Evolutionary conservation across 2,329 filamentous ascomycete genomes (phyloP), one percentile per base, ranked within the genome.

Genomic region (Mariannaea sp.): DNA sequence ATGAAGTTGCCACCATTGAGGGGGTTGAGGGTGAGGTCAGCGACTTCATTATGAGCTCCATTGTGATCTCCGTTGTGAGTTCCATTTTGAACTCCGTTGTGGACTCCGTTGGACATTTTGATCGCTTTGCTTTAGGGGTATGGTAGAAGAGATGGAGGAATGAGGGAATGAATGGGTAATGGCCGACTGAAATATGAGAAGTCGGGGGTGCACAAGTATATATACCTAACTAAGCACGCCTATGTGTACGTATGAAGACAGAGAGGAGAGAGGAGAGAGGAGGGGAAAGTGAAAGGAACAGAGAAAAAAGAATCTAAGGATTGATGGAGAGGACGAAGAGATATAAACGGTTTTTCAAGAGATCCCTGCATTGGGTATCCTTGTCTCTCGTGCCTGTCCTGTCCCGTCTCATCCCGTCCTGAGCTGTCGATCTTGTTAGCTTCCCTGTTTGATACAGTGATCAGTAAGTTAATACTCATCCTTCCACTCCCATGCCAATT

Each of bases 1-100:
- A 65, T 30, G 27, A 65, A 65, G 59, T 65, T 65, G 40, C 63
- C 61, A 35, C 63, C 61, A 29, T 54, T 55, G 24, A 65, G 61
- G 19, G 63, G 63, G 47, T 56, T 32, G 17, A 65, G 63, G 38
- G 36, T 55, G 22, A 42, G 26, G 13, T 36, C 14, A 27, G n/a
- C 22, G 7, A 29, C 45, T 5, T 14, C 32, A 14, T 27, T 14
- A 32, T 10, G 30, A 5, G 22, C 42, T 2, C 42, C 44, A 33
- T 39, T 29, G 9, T 35, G 32, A 8, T 14, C 32, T 5, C 13
- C 9, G 8, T 33, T 33, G 3, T 30, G 29, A 9, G 29, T 32
- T 32, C 29, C 29, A 14, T 32, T 32, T 32, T 32, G 29, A 32
- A 32, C 29, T 5, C 16, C 32, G 32, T 27, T 14, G 32, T 10